Percentiles rank a stretch among this genome's conserved stretches.
Conservation (phyloP, 2,329 filamentous ascomycete species). For the Fusarium sp. region DNA sequence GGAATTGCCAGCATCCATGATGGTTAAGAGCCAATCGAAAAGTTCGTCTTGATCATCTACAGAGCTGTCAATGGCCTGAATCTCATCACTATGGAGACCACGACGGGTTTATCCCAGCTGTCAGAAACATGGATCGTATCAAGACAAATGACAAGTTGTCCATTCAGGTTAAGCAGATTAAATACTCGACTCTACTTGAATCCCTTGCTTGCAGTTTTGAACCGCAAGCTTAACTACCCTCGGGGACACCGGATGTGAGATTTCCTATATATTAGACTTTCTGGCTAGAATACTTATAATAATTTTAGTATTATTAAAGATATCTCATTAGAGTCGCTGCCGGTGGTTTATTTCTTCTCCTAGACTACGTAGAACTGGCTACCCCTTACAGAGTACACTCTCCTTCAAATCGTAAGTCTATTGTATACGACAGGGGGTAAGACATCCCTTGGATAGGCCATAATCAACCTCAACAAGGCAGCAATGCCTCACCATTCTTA, state of each 20-base stretch:
- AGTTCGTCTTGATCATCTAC: constrained; percentile 22
- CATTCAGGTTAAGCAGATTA: neutral
- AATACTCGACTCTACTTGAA: neutral
- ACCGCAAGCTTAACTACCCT: neutral
- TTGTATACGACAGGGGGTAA: neutral
- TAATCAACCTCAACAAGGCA: neutral
- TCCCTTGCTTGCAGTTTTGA: neutral
- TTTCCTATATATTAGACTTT: too few species aligned
- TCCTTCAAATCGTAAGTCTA: neutral
- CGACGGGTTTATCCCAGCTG: constrained; percentile 4
- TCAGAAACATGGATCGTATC: neutral
- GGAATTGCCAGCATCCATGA: neutral
- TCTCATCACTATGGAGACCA: constrained; percentile 36
- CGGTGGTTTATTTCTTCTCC: too few species aligned
- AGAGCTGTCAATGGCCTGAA: constrained; percentile 31
- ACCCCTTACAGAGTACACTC: neutral
- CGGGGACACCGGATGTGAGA: too few species aligned
- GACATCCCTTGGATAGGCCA: neutral
- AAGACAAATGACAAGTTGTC: constrained; percentile 1
- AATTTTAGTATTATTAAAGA: too few species aligned
- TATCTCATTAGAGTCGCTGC: too few species aligned
- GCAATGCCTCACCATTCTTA: too few species aligned
- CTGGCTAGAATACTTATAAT: too few species aligned
- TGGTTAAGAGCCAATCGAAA: constrained; percentile 21
- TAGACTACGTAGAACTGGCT: too few species aligned